These are phyloP conservation scores for Penicillium atrosanguineum DNA, from an alignment of 495 filamentous ascomycete species.

Conservation along the genomic window DNA sequence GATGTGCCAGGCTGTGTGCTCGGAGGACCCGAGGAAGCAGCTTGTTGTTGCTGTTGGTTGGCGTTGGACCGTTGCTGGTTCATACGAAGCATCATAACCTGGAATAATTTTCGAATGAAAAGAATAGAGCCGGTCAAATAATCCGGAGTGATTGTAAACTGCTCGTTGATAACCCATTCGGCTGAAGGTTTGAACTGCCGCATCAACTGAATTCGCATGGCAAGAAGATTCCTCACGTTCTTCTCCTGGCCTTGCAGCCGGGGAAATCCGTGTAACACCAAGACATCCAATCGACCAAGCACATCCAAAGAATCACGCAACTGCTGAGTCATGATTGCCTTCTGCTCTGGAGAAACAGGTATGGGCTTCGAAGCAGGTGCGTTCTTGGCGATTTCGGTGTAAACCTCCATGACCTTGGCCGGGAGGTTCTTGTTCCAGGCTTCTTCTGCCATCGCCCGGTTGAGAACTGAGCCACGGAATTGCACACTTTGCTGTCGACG, in stretches of 20 bases:
- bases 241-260: constrained; percentile 42
- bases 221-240: constrained; percentile 40
- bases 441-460: constrained; percentile 35
- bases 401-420: constrained; percentile 36
- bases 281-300: constrained; percentile 38
- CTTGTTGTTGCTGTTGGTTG: constrained; percentile 13
- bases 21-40: constrained; percentile 21
- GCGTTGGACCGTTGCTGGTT: constrained; percentile 32
- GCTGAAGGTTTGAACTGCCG: constrained; percentile 56
- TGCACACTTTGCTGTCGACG: constrained; percentile 33
- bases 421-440: constrained; percentile 37
- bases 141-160: constrained; percentile 55
- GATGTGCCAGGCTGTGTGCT: constrained; percentile 35
- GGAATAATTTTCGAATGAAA: constrained; percentile 46
- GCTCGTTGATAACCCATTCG: constrained; percentile 51
- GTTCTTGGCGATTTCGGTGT: constrained; percentile 38
- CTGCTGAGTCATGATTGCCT: constrained; percentile 46
- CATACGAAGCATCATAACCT: constrained; percentile 38
- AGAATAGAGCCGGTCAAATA: constrained; percentile 52
- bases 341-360: constrained; percentile 42
- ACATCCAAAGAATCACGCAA: constrained; percentile 42
- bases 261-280: constrained; percentile 37
- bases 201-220: constrained; percentile 51
- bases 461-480: constrained; percentile 24
- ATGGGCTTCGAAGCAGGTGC: constrained; percentile 29